A percentile compares a stretch with the other conserved stretches of the same genome.
Evolutionary conservation across 805 yeast genomes (phyloP).

Genomic region (Saturnispora hagleri): DNA sequence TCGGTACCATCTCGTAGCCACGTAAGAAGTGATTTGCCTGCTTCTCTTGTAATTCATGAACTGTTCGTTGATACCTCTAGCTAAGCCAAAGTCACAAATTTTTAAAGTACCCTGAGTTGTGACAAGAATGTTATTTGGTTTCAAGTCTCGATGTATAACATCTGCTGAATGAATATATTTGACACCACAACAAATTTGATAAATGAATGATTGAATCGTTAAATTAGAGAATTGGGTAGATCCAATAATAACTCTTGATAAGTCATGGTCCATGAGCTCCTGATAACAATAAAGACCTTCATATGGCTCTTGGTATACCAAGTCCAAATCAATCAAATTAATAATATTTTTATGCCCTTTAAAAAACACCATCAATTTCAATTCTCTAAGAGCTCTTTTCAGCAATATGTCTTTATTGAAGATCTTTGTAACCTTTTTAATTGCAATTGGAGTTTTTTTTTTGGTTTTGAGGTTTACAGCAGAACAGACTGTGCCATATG

Average conservation of each 20-base stretch:
- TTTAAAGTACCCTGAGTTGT: slow-evolving; percentile 66
- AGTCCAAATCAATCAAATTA: slow-evolving; percentile 62
- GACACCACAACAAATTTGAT: slow-evolving; percentile 79
- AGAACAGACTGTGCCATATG: slow-evolving; percentile 79
- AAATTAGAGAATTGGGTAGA: slow-evolving; percentile 72
- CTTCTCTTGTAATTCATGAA: slow-evolving; percentile 16
- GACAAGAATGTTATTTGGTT: slow-evolving; percentile 83
- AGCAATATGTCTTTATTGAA: slow-evolving; percentile 57
- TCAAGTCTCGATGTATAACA: slow-evolving; percentile 85
- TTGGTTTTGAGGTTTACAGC: slow-evolving; percentile 46
- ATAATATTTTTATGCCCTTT: slow-evolving; percentile 83
- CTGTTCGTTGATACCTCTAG: slow-evolving; percentile 53
- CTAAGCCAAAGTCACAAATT: slow-evolving; percentile 90
- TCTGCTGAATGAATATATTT: slow-evolving; percentile 88
- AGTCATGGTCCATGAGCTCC: slow-evolving; percentile 74
- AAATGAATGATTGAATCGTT: slow-evolving; percentile 66
- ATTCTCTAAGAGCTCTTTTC: slow-evolving; percentile 76
- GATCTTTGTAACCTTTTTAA: slow-evolving; percentile 70
- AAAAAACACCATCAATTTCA: slow-evolving; percentile 71
- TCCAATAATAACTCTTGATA: slow-evolving; percentile 73
- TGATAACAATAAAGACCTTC: slow-evolving; percentile 88
- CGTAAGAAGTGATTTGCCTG: slow-evolving; percentile 59
- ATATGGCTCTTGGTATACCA: slow-evolving; percentile 54
- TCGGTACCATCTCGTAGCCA: slow-evolving; percentile 92
- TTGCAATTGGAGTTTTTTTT: slow-evolving; percentile 44